phyloP scores from a whole-genome alignment of 352 stramenopile genomes.

The Phytophthora tentaculata region DNA sequence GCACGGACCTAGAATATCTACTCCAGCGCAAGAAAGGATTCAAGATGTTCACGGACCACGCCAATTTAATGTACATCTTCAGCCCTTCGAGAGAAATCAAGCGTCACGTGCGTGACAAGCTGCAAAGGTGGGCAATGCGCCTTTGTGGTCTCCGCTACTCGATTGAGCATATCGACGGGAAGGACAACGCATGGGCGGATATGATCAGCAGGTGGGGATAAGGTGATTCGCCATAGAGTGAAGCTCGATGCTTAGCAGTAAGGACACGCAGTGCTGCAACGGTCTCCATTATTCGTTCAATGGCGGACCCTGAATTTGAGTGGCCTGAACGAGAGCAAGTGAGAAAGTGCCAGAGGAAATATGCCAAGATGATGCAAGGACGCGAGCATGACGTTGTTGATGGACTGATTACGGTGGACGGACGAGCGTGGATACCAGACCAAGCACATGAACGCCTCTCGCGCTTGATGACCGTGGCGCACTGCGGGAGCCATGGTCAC shows the following conservation, averaged over 20 bases:
- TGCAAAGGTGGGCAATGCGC: conserved; percentile 31
- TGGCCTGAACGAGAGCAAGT: not conserved
- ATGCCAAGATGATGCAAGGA: not conserved
- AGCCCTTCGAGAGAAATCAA: conserved; percentile 31
- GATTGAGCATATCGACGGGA: conserved; percentile 37
- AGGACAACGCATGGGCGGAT: conserved; percentile 35
- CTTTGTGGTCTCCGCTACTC: conserved; percentile 19
- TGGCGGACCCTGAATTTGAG: not conserved
- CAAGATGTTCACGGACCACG: conserved; percentile 33
- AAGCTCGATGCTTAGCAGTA: too few relatives aligned
- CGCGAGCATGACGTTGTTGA: not conserved
- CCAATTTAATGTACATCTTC: conserved; percentile 35
- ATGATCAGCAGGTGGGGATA: conserved; percentile 32
- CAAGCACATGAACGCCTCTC: conserved; percentile 9
- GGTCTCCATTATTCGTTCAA: not conserved
- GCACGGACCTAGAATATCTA: conserved; percentile 21
- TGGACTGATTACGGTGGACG: conserved; percentile 1
- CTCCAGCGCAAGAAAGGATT: conserved; percentile 21
- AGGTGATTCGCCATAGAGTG: not conserved
- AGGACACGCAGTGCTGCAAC: not conserved
- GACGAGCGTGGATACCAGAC: conserved; percentile 1
- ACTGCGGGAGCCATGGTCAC: conserved; percentile 20
- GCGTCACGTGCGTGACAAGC: conserved; percentile 28
- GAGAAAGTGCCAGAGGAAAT: not conserved
- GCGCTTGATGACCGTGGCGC: conserved; percentile 24